phyloP scores from a whole-genome alignment of 2,329 filamentous ascomycete species.

The Aureobasidium sp. region DNA sequence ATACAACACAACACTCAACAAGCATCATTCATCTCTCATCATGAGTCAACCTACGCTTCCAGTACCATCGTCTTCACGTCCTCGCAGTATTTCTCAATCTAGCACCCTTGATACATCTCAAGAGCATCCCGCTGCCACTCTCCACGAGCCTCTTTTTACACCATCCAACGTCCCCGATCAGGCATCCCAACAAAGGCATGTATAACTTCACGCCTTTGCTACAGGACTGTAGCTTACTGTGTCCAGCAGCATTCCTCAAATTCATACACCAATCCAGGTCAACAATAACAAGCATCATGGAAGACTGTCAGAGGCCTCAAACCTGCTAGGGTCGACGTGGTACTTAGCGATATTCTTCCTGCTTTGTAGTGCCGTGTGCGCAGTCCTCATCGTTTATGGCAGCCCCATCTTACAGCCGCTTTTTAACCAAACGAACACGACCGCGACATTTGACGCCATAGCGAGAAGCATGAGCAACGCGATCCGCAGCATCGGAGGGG shows the following conservation, averaged over 20 bases:
- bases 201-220: neutral
- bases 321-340: neutral
- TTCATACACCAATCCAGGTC: neutral
- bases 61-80: neutral
- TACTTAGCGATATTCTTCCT: neutral
- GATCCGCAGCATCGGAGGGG: neutral
- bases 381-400: neutral
- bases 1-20: neutral
- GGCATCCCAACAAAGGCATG: neutral
- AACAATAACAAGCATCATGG: neutral
- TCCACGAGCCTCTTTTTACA: neutral
- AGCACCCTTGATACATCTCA: neutral
- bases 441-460: neutral
- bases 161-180: too few relatives aligned
- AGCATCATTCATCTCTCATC: neutral
- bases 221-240: neutral
- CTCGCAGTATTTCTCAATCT: neutral
- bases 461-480: slow-evolving; percentile 9
- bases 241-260: neutral
- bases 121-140: neutral
- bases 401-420: neutral
- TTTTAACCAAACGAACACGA: neutral
- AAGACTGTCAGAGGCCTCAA: neutral
- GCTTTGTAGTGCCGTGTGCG: neutral
- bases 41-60: neutral